A percentile compares a stretch with the other conserved stretches of the same genome.
These are phyloP conservation scores for Phanerodontia chrysosporium DNA, from an alignment of 768 basidiomycete species.

Conservation along the genomic window DNA sequence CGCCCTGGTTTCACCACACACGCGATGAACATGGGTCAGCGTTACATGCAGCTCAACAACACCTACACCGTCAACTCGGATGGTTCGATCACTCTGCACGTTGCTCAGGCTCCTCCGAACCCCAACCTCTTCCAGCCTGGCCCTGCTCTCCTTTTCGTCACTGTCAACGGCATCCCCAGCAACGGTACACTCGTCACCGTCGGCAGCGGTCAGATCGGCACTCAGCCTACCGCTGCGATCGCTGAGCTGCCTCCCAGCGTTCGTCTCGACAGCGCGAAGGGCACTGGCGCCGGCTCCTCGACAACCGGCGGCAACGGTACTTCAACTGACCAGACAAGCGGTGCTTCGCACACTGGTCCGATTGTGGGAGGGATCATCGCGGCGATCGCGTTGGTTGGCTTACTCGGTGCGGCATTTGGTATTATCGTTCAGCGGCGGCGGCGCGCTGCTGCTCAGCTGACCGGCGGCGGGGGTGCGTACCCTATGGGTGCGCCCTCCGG, in stretches of 20 bases:
- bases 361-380: slow-evolving; percentile 51
- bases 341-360: slow-evolving; percentile 34
- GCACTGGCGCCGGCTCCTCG: slow-evolving; percentile 27
- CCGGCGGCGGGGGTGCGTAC: slow-evolving; percentile 31
- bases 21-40: slow-evolving; percentile 86
- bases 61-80: slow-evolving; percentile 81
- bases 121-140: slow-evolving; percentile 87
- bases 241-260: slow-evolving; percentile 48
- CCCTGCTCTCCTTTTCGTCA: slow-evolving; percentile 79
- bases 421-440: slow-evolving; percentile 49
- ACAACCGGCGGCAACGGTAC: slow-evolving; percentile 3
- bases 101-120: slow-evolving; percentile 79
- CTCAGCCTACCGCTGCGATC: slow-evolving; percentile 50
- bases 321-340: neutral
- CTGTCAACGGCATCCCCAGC: slow-evolving; percentile 79
- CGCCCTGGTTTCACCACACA: slow-evolving; percentile 87
- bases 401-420: slow-evolving; percentile 50
- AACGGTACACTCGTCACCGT: slow-evolving; percentile 74
- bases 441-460: slow-evolving; percentile 31
- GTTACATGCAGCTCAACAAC: slow-evolving; percentile 76
- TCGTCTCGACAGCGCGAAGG: slow-evolving; percentile 34
- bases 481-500: slow-evolving; percentile 33
- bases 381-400: slow-evolving; percentile 46
- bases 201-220: slow-evolving; percentile 74
- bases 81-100: slow-evolving; percentile 73